Base-by-base conservation (phyloP, 805 yeast species). In the Ogataea allantospora region DNA sequence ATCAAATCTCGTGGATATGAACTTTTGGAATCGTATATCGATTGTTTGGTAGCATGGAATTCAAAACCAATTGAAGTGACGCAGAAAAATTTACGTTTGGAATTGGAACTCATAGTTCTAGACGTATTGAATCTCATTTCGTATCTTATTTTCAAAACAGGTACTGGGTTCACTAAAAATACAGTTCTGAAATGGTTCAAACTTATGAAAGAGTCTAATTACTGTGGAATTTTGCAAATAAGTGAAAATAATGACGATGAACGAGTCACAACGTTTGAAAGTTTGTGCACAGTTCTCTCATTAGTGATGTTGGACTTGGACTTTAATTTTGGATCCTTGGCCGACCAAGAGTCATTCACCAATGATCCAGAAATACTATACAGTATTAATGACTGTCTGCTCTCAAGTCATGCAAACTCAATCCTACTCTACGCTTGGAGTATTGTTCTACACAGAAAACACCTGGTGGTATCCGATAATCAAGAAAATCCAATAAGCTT, bases 401-500 rank as follows among this genome's bases (percentile, higher is more conserved):
- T 62, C 5, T 52, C 60, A 7, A 51, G 70, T 1, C 57, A 64
- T 9, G 41, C 60, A 2, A 74, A 75, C 43, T 62, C 84, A 2
- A 55, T 82, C 8, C 62, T 80, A 1, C 55, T 77, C 29, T 83
- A 81, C 52, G 71, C 77, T 15, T 84, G 91, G 91, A 73, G 85
- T 20, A 73, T 81, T 10, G 57, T 79, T 8, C 54, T 79, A 8
- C 75, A 76, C 47, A 63, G 80, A 15, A 77, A 79, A 43, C 65
- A 67, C 6, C 62, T 69, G 14, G 51, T 73, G 3, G 50, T 73
- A n/a, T 38, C 48, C 7, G 40, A 70, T 27, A 52, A 53, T 13
- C 62, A 68, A 19, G 54, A 55, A 2, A 40, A 54, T 33, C 45
- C 50, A 0, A 30, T 34, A 5, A 33, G 62, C 24, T 28, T 42